Evolutionary conservation across 352 stramenopile genomes (phyloP).

Genomic region (Hyaloperonospora brassicae): DNA sequence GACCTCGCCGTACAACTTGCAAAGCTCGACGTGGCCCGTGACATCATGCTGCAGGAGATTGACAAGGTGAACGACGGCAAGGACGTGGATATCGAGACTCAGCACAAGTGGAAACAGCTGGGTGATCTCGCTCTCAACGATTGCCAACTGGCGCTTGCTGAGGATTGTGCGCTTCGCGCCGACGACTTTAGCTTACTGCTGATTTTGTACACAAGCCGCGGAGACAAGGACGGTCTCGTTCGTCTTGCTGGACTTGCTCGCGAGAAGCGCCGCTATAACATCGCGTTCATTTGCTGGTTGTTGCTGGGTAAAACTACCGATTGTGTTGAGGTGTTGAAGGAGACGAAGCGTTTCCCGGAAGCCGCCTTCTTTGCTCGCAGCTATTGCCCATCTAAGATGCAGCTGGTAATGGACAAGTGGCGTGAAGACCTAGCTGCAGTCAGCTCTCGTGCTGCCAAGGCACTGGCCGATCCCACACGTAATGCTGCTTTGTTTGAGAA

Average conservation of each 20-base stretch:
- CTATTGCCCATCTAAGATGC: constrained; percentile 94
- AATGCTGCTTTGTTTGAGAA: constrained; percentile 96
- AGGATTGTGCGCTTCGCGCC: constrained; percentile 91
- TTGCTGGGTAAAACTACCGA: constrained; percentile 92
- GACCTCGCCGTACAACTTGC: constrained; percentile 96
- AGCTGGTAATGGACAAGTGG: constrained; percentile 94
- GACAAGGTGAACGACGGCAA: constrained; percentile 40
- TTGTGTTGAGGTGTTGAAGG: constrained; percentile 93
- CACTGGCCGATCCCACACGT: constrained; percentile 87
- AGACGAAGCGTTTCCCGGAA: constrained; percentile 93
- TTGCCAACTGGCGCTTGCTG: constrained; percentile 90
- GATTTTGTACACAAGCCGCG: constrained; percentile 94
- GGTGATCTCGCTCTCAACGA: constrained; percentile 90
- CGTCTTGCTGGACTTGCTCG: constrained; percentile 83
- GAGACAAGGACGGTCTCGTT: constrained; percentile 89
- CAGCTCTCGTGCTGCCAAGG: constrained; percentile 89
- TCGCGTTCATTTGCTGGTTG: constrained; percentile 95
- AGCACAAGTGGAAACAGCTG: constrained; percentile 97
- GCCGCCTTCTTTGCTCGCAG: constrained; percentile 97
- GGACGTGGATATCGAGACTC: constrained; percentile 91
- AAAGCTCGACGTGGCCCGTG: constrained; percentile 90
- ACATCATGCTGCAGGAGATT: constrained; percentile 90
- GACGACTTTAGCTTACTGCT: constrained; percentile 95
- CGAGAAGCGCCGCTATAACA: constrained; percentile 89
- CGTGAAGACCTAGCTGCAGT: constrained; percentile 86